Conservation (phyloP, 2,329 filamentous ascomycete genomes). For the Cordyceps cateniannulata region DNA sequence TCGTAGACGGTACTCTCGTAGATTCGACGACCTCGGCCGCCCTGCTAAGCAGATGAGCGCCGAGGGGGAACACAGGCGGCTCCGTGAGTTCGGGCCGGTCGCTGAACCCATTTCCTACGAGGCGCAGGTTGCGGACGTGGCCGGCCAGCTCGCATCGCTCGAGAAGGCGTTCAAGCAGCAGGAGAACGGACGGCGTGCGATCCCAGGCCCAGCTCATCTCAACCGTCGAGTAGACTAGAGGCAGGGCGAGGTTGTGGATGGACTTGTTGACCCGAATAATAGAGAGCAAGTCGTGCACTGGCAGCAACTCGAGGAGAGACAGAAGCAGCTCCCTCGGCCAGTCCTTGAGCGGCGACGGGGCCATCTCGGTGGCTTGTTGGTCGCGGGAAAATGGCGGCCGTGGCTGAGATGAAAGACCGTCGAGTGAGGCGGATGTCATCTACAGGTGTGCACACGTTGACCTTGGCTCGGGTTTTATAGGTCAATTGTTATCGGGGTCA, state of each 20-base stretch:
- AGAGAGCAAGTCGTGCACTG: background rate
- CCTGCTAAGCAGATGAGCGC: background rate
- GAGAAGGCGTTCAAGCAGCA: background rate
- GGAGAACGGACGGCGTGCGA: background rate
- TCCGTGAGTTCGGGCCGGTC: background rate
- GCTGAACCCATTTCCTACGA: background rate
- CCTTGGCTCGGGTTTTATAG: background rate
- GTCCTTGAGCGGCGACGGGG: background rate
- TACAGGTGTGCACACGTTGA: background rate
- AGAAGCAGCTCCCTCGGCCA: background rate
- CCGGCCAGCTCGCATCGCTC: background rate
- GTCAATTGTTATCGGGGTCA: too few relatives aligned
- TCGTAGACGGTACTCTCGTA: background rate
- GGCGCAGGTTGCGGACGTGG: background rate
- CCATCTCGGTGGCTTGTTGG: background rate
- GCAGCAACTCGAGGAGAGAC: background rate
- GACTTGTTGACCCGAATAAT: background rate
- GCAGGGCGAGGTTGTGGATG: background rate
- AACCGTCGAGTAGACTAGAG: background rate
- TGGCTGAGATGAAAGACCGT: background rate
- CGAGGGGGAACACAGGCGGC: background rate
- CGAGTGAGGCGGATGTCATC: background rate
- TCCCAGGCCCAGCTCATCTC: background rate
- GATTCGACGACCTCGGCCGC: background rate
- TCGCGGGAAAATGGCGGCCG: background rate